Percentiles rank a stretch among this genome's conserved stretches.
Conservation (phyloP, 768 basidiomycete species). For the Mycena venus region DNA sequence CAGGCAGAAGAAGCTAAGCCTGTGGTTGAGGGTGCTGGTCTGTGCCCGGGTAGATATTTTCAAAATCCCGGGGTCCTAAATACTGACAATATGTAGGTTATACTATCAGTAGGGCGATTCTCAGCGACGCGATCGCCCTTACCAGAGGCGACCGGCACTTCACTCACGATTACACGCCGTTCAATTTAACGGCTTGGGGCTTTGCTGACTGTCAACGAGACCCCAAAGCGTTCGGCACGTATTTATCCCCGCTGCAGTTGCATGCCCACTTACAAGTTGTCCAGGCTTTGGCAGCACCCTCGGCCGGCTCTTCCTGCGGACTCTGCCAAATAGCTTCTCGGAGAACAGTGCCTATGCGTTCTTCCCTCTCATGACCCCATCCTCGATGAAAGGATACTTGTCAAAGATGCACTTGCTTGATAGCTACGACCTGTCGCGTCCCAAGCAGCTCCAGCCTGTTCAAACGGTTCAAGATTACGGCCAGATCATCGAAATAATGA, state of each 20-base stretch:
- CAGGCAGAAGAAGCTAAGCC: slow-evolving; percentile 86
- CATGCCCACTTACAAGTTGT: not conserved
- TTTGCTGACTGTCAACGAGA: slow-evolving; percentile 87
- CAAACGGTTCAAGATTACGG: slow-evolving; percentile 60
- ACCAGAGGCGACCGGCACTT: slow-evolving; percentile 84
- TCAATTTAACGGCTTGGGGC: slow-evolving; percentile 87
- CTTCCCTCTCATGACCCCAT: slow-evolving; percentile 91
- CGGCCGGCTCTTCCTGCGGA: slow-evolving; percentile 80
- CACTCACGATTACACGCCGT: slow-evolving; percentile 85
- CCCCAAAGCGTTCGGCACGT: slow-evolving; percentile 71
- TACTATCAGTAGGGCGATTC: slow-evolving; percentile 88
- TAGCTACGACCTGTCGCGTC: slow-evolving; percentile 69
- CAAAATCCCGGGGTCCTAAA: not conserved
- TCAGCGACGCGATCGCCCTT: slow-evolving; percentile 88
- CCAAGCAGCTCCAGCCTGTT: slow-evolving; percentile 45
- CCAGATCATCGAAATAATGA: slow-evolving; percentile 67
- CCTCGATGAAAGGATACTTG: slow-evolving; percentile 72
- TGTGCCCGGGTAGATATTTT: slow-evolving; percentile 76
- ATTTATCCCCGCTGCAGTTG: slow-evolving; percentile 13
- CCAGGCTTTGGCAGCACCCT: slow-evolving; percentile 80
- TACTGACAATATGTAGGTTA: slow-evolving; percentile 60
- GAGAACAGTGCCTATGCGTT: slow-evolving; percentile 83
- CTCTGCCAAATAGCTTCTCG: slow-evolving; percentile 76
- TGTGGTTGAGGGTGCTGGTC: slow-evolving; percentile 81
- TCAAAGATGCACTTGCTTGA: slow-evolving; percentile 65